These are phyloP conservation scores for Zhuliangozyma blackwelliae DNA, from an alignment of 1,139 yeast species.

Conservation along the genomic window DNA sequence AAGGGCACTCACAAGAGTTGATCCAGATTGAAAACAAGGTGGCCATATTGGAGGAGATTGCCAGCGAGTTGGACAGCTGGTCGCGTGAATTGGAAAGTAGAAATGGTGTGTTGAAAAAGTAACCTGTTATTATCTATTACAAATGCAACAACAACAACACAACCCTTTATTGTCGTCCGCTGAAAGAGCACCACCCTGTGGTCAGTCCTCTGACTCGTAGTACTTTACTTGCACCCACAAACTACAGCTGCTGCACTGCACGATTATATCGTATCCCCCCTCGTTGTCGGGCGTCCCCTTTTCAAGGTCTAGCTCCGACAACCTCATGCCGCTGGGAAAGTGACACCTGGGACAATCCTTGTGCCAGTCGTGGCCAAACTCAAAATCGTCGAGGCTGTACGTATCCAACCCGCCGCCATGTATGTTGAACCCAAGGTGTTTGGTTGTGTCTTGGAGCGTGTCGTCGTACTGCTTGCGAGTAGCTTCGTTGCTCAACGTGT, in stretches of 20 bases:
- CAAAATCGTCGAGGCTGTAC: slow-evolving; percentile 60
- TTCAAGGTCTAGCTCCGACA: slow-evolving; percentile 59
- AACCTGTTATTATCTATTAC: too few relatives aligned
- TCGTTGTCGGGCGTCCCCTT: slow-evolving; percentile 46
- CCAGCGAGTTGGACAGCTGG: slow-evolving; percentile 59
- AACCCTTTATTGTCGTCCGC: too few relatives aligned
- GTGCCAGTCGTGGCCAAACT: slow-evolving; percentile 35
- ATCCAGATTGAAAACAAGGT: slow-evolving; percentile 44
- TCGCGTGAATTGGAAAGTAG: slow-evolving; percentile 40
- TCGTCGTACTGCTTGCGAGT: slow-evolving; percentile 47
- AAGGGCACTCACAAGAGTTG: slow-evolving; percentile 24
- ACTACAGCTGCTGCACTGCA: slow-evolving; percentile 80
- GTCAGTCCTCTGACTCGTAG: slow-evolving; percentile 27
- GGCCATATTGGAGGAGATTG: slow-evolving; percentile 40
- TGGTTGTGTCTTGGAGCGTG: slow-evolving; percentile 31
- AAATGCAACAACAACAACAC: too few relatives aligned
- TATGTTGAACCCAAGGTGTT: slow-evolving; percentile 46
- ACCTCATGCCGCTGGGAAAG: slow-evolving; percentile 45
- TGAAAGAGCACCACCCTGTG: too few relatives aligned
- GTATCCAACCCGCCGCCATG: slow-evolving; percentile 66
- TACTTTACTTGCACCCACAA: slow-evolving; percentile 76
- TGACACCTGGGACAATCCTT: slow-evolving; percentile 75
- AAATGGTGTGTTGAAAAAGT: too few relatives aligned
- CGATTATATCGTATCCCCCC: slow-evolving; percentile 63
- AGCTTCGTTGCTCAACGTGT: slow-evolving; percentile 38